These are phyloP conservation scores for Boletus reticuloceps DNA, from an alignment of 768 basidiomycete species.

Conservation along the genomic window DNA sequence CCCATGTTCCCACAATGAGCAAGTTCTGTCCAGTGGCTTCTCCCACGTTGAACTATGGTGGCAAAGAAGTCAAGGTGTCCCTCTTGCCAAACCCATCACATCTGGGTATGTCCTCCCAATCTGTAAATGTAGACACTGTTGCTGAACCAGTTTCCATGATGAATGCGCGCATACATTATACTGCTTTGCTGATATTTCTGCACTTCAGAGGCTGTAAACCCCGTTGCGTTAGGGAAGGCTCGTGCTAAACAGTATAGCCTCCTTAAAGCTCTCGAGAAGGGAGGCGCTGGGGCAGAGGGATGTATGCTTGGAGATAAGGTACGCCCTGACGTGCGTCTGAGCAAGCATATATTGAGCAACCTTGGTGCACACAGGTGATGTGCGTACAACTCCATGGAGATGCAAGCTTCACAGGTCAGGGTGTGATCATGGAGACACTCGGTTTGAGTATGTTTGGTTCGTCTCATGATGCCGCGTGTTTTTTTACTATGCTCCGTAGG, in stretches of 20 bases:
- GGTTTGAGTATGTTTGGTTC: slow-evolving; percentile 62
- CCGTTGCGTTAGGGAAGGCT: slow-evolving; percentile 85
- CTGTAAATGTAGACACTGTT: background rate
- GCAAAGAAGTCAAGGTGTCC: slow-evolving; percentile 60
- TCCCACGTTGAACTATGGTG: slow-evolving; percentile 55
- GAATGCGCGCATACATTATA: background rate
- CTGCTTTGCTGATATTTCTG: background rate
- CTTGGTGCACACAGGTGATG: slow-evolving; percentile 59
- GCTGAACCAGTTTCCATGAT: background rate
- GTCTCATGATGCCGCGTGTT: background rate
- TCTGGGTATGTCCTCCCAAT: slow-evolving; percentile 42
- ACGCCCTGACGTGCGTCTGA: background rate
- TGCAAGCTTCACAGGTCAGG: slow-evolving; percentile 88
- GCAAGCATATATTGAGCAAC: slow-evolving; percentile 8
- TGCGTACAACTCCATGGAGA: slow-evolving; percentile 92
- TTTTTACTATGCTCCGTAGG: slow-evolving; percentile 39
- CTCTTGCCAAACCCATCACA: slow-evolving; percentile 81
- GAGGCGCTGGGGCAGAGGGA: slow-evolving; percentile 15
- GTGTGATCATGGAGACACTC: slow-evolving; percentile 84
- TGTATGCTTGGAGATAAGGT: slow-evolving; percentile 35
- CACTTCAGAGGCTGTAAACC: slow-evolving; percentile 74
- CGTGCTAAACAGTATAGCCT: slow-evolving; percentile 88
- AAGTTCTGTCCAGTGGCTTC: slow-evolving; percentile 51
- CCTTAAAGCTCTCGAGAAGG: slow-evolving; percentile 56
- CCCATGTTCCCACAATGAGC: background rate